Conservation (phyloP, 495 filamentous ascomycete genomes). For the Cercophora samala region DNA sequence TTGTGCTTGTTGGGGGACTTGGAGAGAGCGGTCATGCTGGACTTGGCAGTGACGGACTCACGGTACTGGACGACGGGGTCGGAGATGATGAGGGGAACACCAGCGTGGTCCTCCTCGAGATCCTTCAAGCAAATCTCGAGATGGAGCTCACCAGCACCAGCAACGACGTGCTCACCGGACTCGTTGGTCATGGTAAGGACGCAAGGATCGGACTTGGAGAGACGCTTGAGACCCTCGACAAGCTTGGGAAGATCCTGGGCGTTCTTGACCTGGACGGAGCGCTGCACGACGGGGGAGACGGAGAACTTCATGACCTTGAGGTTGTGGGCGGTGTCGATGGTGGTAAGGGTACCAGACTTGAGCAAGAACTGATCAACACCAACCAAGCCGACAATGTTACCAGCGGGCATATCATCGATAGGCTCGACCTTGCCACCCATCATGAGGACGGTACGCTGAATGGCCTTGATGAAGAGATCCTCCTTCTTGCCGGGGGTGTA, state of each 20-base stretch:
- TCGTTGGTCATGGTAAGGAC: constrained; percentile 84
- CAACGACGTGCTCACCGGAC: constrained; percentile 97
- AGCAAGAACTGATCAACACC: constrained; percentile 99
- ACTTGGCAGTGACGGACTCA: constrained; percentile 80
- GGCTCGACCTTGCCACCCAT: constrained; percentile 99
- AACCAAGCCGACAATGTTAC: constrained; percentile 98
- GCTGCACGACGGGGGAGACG: constrained; percentile 96
- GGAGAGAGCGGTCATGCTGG: constrained; percentile 93
- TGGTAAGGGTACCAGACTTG: constrained; percentile 99
- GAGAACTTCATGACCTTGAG: constrained; percentile 99
- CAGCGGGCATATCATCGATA: constrained; percentile 97
- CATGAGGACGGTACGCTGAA: constrained; percentile 99
- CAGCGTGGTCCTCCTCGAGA: constrained; percentile 99
- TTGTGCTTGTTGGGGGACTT: constrained; percentile 99
- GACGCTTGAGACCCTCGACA: constrained; percentile 99
- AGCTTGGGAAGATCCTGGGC: constrained; percentile 99
- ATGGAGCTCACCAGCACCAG: constrained; percentile 98
- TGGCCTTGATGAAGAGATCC: constrained; percentile 98
- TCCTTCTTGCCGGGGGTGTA: constrained; percentile 98
- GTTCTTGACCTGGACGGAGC: constrained; percentile 99
- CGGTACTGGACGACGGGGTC: constrained; percentile 97
- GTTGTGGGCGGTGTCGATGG: constrained; percentile 97
- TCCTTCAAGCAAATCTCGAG: constrained; percentile 99
- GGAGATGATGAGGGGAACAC: constrained; percentile 92
- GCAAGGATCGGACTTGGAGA: constrained; percentile 99